These are phyloP conservation scores for Botrytis sinoallii DNA, from an alignment of 2,329 filamentous ascomycete species.

Conservation along the genomic window DNA sequence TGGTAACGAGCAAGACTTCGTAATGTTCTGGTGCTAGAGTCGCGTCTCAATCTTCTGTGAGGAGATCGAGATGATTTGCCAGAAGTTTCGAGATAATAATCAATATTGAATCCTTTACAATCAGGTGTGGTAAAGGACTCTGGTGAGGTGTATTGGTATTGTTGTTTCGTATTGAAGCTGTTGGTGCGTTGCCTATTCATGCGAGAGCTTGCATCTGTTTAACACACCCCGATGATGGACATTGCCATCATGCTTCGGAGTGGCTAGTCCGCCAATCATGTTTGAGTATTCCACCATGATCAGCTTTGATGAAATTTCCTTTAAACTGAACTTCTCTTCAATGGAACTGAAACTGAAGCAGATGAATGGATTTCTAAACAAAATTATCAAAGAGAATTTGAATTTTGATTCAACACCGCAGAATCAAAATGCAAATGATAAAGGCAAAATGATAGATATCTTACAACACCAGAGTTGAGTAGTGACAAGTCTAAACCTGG, in stretches of 20 bases:
- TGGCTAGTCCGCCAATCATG: not conserved
- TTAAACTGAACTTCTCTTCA: not conserved
- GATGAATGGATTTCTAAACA: not conserved
- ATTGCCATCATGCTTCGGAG: not conserved
- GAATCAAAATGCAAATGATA: not conserved
- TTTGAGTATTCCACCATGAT: not conserved
- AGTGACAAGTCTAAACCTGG: not conserved
- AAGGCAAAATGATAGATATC: not conserved
- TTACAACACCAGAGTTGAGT: not conserved
- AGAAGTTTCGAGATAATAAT: not conserved
- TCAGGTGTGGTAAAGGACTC: not conserved
- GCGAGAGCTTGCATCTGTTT: not conserved
- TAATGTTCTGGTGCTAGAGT: not conserved
- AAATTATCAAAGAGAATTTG: not conserved
- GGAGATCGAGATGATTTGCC: not conserved
- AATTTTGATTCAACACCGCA: not conserved
- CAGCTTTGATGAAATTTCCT: not conserved
- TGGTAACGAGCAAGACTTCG: not conserved
- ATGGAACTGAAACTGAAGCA: not conserved
- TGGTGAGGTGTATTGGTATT: not conserved
- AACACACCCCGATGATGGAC: not conserved
- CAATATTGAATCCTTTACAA: not conserved
- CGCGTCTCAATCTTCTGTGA: not conserved
- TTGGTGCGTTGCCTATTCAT: slow-evolving; percentile 1
- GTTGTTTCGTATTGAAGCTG: not conserved